Evolutionary conservation across 805 yeast species (phyloP).

Genomic region (Kockiozyma suomiensis): DNA sequence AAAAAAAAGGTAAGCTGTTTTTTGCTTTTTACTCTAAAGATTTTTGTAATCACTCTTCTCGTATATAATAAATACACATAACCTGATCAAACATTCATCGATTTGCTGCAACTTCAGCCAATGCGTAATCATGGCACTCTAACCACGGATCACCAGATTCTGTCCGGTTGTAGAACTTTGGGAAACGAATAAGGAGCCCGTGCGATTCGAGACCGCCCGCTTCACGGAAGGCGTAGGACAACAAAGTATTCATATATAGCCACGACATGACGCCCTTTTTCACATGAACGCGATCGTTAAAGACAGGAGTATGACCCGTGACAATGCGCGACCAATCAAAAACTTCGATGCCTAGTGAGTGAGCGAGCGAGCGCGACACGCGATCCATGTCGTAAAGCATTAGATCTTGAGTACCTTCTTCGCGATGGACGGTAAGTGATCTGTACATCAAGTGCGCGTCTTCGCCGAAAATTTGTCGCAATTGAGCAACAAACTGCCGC

Average conservation of each 20-base stretch:
- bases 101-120: background rate
- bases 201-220: slow-evolving; percentile 23
- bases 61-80: too few species aligned
- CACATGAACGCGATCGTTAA: slow-evolving; percentile 23
- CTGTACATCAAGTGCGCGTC: slow-evolving; percentile 20
- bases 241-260: slow-evolving; percentile 22
- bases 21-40: too few species aligned
- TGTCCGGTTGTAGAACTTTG: background rate
- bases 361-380: slow-evolving; percentile 19
- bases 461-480: slow-evolving; percentile 17
- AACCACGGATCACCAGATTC: slow-evolving; percentile 7
- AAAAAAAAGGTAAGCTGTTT: too few species aligned
- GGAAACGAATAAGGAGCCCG: slow-evolving; percentile 1
- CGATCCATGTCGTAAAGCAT: slow-evolving; percentile 25
- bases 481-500: slow-evolving; percentile 10
- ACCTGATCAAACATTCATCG: background rate
- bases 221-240: slow-evolving; percentile 29
- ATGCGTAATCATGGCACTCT: slow-evolving; percentile 6
- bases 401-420: slow-evolving; percentile 15
- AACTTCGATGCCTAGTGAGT: slow-evolving; percentile 15
- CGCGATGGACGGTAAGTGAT: slow-evolving; percentile 24
- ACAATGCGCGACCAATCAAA: slow-evolving; percentile 27
- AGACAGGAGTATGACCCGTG: slow-evolving; percentile 14
- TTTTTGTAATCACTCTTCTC: too few species aligned
- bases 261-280: slow-evolving; percentile 17